phyloP scores from a whole-genome alignment of 2,329 filamentous ascomycete species.

The Fusarium poae region DNA sequence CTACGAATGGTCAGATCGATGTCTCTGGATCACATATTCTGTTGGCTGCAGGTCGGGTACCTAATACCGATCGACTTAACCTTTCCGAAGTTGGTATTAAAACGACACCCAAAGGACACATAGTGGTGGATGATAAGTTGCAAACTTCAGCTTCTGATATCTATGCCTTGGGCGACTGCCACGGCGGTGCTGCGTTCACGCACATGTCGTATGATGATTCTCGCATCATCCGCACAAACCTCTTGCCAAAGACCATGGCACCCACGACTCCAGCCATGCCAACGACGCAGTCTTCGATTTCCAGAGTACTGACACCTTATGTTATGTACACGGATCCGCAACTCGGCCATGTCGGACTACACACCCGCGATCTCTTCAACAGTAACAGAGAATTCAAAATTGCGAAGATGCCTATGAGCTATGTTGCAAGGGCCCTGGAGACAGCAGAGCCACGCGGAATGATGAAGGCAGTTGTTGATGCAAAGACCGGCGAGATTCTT shows the following conservation, averaged over 20 bases:
- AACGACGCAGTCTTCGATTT: constrained; percentile 43
- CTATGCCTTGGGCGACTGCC: constrained; percentile 65
- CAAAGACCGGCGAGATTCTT: constrained; percentile 62
- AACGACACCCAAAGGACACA: constrained; percentile 58
- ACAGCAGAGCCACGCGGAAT: constrained; percentile 64
- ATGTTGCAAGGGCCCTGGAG: constrained; percentile 64
- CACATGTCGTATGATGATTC: constrained; percentile 70
- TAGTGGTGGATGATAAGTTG: constrained; percentile 60
- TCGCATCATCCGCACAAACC: constrained; percentile 63
- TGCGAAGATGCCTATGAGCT: constrained; percentile 65
- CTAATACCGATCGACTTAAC: constrained; percentile 63
- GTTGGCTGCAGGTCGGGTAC: constrained; percentile 62
- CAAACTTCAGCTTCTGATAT: constrained; percentile 58
- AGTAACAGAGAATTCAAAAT: constrained; percentile 55
- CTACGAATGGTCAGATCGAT: constrained; percentile 40
- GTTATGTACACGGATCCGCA: constrained; percentile 67
- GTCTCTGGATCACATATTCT: constrained; percentile 62
- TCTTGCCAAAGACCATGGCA: constrained; percentile 51
- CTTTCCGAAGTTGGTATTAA: constrained; percentile 58
- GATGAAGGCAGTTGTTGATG: constrained; percentile 66
- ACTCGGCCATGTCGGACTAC: constrained; percentile 64
- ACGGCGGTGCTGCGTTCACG: constrained; percentile 66
- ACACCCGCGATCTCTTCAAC: constrained; percentile 55
- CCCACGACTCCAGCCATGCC: constrained; percentile 47
- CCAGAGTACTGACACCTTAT: constrained; percentile 59